These are phyloP conservation scores for Boletus subparvulus DNA, from an alignment of 768 basidiomycete species.

Conservation along the genomic window DNA sequence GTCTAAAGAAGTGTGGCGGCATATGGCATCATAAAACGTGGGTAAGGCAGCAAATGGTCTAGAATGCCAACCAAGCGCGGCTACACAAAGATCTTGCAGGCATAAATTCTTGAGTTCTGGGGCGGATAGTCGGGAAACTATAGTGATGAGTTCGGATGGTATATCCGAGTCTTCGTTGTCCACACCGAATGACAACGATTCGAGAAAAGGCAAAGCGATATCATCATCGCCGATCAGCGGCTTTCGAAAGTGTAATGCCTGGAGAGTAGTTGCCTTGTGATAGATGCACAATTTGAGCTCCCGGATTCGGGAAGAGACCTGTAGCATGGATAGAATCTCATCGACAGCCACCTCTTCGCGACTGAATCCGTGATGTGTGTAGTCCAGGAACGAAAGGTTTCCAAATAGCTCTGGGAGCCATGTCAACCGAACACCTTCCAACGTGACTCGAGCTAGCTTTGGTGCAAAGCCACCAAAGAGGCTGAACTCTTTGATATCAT, in stretches of 20 bases:
- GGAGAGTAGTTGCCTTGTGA: constrained; percentile 29
- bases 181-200: constrained; percentile 48
- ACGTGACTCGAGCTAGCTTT: constrained; percentile 48
- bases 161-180: constrained; percentile 60
- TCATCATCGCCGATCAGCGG: constrained; percentile 28
- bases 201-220: constrained; percentile 47
- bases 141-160: constrained; percentile 55
- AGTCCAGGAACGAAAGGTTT: constrained; percentile 64
- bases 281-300: constrained; percentile 60
- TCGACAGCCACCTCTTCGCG: constrained; percentile 52
- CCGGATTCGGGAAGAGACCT: constrained; percentile 49
- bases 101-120: constrained; percentile 49
- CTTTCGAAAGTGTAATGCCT: constrained; percentile 14
- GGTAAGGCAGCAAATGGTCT: constrained; percentile 45
- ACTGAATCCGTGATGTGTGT: constrained; percentile 71
- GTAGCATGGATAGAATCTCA: constrained; percentile 59
- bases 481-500: constrained; percentile 64
- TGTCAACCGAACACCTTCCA: constrained; percentile 63
- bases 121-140: constrained; percentile 49
- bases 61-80: background rate
- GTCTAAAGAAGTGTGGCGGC: constrained; percentile 5
- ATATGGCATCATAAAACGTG: constrained; percentile 6
- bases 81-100: constrained; percentile 42
- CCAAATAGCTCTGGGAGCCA: constrained; percentile 64
- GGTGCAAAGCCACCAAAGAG: constrained; percentile 66